Base-by-base conservation (phyloP, 139 green algal genomes). In the Picochlorum sp. region DNA sequence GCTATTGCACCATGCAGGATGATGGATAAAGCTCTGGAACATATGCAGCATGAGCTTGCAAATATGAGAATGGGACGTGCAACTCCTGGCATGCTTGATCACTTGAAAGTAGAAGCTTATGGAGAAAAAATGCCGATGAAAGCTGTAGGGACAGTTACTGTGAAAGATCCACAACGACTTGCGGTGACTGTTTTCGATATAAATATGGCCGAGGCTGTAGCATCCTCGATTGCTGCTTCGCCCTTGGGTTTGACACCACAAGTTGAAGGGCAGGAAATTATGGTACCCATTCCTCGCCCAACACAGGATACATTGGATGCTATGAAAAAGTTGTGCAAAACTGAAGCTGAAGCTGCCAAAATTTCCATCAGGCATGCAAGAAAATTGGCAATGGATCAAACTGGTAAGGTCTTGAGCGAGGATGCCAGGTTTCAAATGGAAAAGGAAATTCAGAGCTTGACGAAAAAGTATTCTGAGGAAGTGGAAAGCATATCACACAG, bases 1-100 rank as follows among this genome's bases (percentile, higher is more conserved):
- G n/a, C n/a, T n/a, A n/a, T n/a, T n/a, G n/a, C 18, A 24, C 20
- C 22, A 47, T 47, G 39, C 22, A 47, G 39, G 39, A 47, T 47
- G 39, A 47, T 47, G 39, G 8, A 7, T 16, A 47, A 47, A 14
- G 55, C 76, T 2, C 25, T 91, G 20, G 59, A 67, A 7, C 68
- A 84, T 57, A 45, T 90, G 29, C 57, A 74, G 26, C 54, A 72
- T 3, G 76, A 86, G 65, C 67, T 91, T 25, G 44, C 74, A 29
- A 76, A 68, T 39, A 59, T 91, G 3, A 70, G 83, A 30, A 82
- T 70, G 12, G 84, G 84, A 26, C 66, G 82, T 12, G 84, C 84
- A 13, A 76, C 81, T 3, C 68, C 82, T n/a, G 84, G 80, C 13
- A 79, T 91, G 69, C 69, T 91, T 49, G 84, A 91, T 57, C 67